Evolutionary conservation across 2,329 filamentous ascomycete genomes (phyloP).

Genomic region (Coniochaeta sp.): DNA sequence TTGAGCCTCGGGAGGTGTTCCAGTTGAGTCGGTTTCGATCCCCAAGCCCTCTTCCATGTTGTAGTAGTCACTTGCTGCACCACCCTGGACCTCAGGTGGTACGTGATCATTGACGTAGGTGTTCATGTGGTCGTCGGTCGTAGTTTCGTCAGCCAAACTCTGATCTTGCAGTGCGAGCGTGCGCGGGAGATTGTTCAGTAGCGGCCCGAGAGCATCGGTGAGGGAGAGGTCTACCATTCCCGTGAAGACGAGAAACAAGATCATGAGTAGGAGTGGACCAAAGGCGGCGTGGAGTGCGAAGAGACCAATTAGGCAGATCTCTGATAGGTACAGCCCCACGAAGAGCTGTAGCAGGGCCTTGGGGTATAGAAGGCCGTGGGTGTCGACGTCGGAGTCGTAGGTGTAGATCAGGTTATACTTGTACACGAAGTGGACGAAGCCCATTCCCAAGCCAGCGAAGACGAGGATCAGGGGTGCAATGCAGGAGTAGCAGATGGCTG

Average conservation of each 20-base stretch:
- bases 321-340: conserved; percentile 71
- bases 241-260: conserved; percentile 68
- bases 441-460: conserved; percentile 71
- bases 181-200: conserved; percentile 65
- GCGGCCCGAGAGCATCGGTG: conserved; percentile 60
- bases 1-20: background rate
- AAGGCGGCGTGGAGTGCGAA: conserved; percentile 63
- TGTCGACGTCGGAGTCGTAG: conserved; percentile 72
- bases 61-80: conserved; percentile 8
- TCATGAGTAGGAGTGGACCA: conserved; percentile 69
- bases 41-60: conserved; percentile 19
- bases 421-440: conserved; percentile 76
- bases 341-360: conserved; percentile 83
- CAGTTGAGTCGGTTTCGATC: conserved; percentile 17
- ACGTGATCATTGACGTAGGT: background rate
- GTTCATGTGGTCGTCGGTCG: conserved; percentile 5
- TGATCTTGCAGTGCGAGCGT: conserved; percentile 42
- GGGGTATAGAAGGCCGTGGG: conserved; percentile 81
- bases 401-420: conserved; percentile 84
- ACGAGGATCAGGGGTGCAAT: conserved; percentile 78
- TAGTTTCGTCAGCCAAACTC: conserved; percentile 12
- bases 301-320: conserved; percentile 74
- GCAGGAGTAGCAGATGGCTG: conserved; percentile 68
- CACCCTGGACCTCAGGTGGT: background rate
- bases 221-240: conserved; percentile 70